Evolutionary conservation across 371 early-diverging fungal species (phyloP).

Genomic region (Mucor saturninus): DNA sequence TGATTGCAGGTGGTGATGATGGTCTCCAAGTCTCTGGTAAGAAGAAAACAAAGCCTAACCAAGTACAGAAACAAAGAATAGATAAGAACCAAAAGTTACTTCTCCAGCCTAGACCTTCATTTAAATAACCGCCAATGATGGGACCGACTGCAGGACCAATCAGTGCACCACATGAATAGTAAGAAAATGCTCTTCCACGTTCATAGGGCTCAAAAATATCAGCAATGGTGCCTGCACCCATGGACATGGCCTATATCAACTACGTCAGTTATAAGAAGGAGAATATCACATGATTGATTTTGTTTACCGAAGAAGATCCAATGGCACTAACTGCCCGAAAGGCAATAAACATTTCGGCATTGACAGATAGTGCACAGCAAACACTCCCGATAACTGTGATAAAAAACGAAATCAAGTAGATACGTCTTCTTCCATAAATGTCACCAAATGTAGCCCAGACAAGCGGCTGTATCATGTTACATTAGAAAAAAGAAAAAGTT

Average conservation of each 20-base stretch:
- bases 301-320: conserved; percentile 41
- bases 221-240: conserved; percentile 52
- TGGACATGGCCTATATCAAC: conserved; percentile 38
- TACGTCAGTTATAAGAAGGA: conserved; percentile 5
- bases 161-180: conserved; percentile 44
- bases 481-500: neutral
- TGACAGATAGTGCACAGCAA: conserved; percentile 47
- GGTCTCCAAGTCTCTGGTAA: conserved; percentile 50
- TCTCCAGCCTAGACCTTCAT: conserved; percentile 52
- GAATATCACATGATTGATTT: neutral
- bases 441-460: conserved; percentile 48
- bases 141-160: conserved; percentile 48
- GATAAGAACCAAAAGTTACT: conserved; percentile 46
- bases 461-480: conserved; percentile 40
- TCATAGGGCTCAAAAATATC: conserved; percentile 48
- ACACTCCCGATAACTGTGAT: conserved; percentile 36
- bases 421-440: conserved; percentile 39
- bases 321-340: conserved; percentile 46
- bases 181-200: conserved; percentile 46
- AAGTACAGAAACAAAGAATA: conserved; percentile 29
- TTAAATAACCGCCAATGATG: conserved; percentile 52
- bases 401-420: conserved; percentile 45
- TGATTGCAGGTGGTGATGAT: neutral
- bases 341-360: conserved; percentile 43
- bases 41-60: conserved; percentile 38